A percentile compares a stretch with the other conserved stretches of the same genome.
Evolutionary conservation across 768 basidiomycete genomes (phyloP).

Genomic region (Hydnum rufescens): DNA sequence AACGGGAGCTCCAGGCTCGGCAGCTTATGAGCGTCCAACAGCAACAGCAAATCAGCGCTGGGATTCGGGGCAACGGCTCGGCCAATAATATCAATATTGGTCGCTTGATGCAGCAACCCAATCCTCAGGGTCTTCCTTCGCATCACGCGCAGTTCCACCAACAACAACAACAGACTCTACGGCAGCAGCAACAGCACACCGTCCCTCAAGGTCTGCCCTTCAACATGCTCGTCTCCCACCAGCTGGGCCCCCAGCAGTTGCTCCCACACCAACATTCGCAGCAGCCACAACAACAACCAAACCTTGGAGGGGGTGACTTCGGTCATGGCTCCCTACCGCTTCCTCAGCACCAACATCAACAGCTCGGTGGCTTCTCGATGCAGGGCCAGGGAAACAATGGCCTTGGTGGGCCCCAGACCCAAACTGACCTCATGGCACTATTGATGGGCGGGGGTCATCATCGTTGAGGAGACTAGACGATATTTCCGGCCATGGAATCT

Average conservation of each 20-base stretch:
- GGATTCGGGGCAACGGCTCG: too few species aligned
- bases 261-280: background rate
- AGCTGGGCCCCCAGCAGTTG: constrained; percentile 13
- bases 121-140: constrained; percentile 28
- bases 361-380: background rate
- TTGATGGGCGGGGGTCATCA: constrained; percentile 40
- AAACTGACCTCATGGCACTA: constrained; percentile 53
- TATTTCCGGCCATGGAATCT: too few species aligned
- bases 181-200: background rate
- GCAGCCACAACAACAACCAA: background rate
- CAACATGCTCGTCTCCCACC: constrained; percentile 56
- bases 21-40: too few species aligned
- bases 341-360: constrained; percentile 3
- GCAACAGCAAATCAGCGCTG: too few species aligned
- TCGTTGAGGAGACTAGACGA: background rate
- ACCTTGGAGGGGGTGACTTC: background rate
- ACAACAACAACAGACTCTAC: background rate
- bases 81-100: too few species aligned
- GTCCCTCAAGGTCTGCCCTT: constrained; percentile 63
- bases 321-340: constrained; percentile 3
- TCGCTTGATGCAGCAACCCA: too few species aligned
- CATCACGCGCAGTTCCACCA: constrained; percentile 18
- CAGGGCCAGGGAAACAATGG: background rate
- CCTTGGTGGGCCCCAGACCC: constrained; percentile 11
- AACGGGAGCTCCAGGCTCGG: too few species aligned